Conservation (phyloP, 116 monocot genomes). For the Posidonia oceanica region DNA sequence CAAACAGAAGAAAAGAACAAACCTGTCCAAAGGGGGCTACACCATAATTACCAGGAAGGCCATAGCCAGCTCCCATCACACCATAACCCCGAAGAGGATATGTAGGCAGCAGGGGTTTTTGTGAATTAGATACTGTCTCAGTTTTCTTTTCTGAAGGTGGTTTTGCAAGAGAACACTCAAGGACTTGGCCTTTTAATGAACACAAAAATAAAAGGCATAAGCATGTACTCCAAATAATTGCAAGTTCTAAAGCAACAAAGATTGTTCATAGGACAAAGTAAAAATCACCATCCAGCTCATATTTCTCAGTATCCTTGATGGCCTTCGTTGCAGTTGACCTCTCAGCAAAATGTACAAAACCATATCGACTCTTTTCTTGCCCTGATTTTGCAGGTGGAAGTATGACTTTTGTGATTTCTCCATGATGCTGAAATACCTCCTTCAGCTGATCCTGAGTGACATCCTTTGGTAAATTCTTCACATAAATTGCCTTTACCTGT, state of each 20-base stretch:
- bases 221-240: neutral
- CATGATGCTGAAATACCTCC: constrained; percentile 76
- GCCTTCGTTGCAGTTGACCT: constrained; percentile 79
- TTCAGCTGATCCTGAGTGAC: constrained; percentile 69
- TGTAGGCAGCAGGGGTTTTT: constrained; percentile 41
- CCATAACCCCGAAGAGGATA: constrained; percentile 52
- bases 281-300: constrained; percentile 76
- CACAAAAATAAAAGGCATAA: neutral
- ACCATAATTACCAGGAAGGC: constrained; percentile 25
- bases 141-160: constrained; percentile 77
- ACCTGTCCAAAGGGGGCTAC: constrained; percentile 38
- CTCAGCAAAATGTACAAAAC: constrained; percentile 91
- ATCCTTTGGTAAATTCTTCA: constrained; percentile 83
- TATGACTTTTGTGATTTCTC: constrained; percentile 77
- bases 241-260: neutral
- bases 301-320: constrained; percentile 70
- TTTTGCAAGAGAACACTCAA: constrained; percentile 90
- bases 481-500: constrained; percentile 86
- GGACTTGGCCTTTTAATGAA: constrained; percentile 46
- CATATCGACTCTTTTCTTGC: constrained; percentile 69
- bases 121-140: constrained; percentile 26
- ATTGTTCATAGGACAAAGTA: neutral
- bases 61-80: constrained; percentile 34
- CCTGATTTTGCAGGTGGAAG: constrained; percentile 82
- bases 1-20: constrained; percentile 3